Evolutionary conservation across 805 yeast genomes (phyloP), one percentile per base, ranked within the genome.

Genomic region (Pichia paraexigua): DNA sequence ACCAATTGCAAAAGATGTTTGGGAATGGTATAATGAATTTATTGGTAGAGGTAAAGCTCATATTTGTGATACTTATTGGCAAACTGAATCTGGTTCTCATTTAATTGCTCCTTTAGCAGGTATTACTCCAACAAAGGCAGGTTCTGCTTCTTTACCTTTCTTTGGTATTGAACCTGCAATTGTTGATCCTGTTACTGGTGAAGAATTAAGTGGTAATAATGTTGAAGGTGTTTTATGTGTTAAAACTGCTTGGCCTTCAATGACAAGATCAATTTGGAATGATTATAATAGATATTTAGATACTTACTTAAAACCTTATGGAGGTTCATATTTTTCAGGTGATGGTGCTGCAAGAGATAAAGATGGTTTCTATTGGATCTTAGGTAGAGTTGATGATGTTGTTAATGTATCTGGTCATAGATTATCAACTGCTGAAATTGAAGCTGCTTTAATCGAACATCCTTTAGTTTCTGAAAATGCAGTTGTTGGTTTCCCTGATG

Each of bases 271-370:
- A 24, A 85, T 87, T 56, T 86, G 87, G 86, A 78, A 77, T 56
- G 85, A 87, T 70, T 85, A 86, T 69, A 74, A 75, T 58, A 76
- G 89, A 65, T 87, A 73, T 70, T 70, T 83, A 71, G 95, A 87
- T 61, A 87, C 94, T n/a, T 87, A 87, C 69, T 71, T 85, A 66
- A 82, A 79, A 53, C 92, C 94, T 49, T 87, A 85, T 71, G 86
- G 87, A 47, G 90, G 90, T 46, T 80, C 78, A 66, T 87, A 85
- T 72, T 87, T 87, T 73, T 83, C 94, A 1, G 95, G 95, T 62
- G 95, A 87, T 70, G 95, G 95, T 70, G 94, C 92, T 27, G 92
- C 90, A 20, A 78, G 91, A 64, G 95, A 87, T 65, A 74, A 78
- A 58, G 92, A 86, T 64, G 95, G 95, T 7, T 87, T 79, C 72